Evolutionary conservation across 2,329 filamentous ascomycete species (phyloP), one percentile per base, ranked within the genome.

Genomic region (Paecilomyces dactylethromorphus): DNA sequence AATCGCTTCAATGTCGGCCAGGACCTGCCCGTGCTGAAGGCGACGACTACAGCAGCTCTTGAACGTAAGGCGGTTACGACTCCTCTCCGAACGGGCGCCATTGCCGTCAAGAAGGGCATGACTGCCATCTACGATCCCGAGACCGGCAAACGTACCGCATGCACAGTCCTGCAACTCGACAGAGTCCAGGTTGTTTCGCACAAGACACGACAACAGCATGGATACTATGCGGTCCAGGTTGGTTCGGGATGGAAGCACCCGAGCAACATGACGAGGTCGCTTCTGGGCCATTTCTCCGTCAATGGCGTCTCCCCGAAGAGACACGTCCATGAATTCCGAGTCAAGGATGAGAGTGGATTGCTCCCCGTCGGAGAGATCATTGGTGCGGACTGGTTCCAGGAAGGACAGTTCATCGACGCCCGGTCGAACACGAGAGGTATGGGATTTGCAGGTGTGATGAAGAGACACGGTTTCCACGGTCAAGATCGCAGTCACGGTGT

Each of bases 401-500:
- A 88, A 70, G 94, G 94, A 18, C 92, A 97, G 78, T 95, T 86
- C 75, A 89, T 99, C 60, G 94, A 99, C 78, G 87, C 91, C 57
- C 84, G 87, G 68, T 88, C 87, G 54, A 85, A 89, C 70, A 88
- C 86, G 66, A 85, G 90, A 71, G 94, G 94, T 56, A 93, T 91
- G 84, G 94, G 94, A 7, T 99, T 97, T 74, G 91, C 89, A 10
- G 94, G 94, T 83, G 94, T 91, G 65, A 99, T 99, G 94, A 99
- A 99, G 86, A 84, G 90, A 66, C 90, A 93, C 79, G 92, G 92
- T 33, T 97, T 94, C 76, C 75, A 81, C 31, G 94, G 94, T 68
- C 94, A 99, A 80, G 89, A 87, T 66, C 90, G 91, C 59, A 92
- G 88, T 67, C 94, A 99, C 84, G 94, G 94, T 83, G 93, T 95